These are phyloP conservation scores for Blastosporella zonata DNA, from an alignment of 1,284 basidiomycete genomes.

Conservation along the genomic window DNA sequence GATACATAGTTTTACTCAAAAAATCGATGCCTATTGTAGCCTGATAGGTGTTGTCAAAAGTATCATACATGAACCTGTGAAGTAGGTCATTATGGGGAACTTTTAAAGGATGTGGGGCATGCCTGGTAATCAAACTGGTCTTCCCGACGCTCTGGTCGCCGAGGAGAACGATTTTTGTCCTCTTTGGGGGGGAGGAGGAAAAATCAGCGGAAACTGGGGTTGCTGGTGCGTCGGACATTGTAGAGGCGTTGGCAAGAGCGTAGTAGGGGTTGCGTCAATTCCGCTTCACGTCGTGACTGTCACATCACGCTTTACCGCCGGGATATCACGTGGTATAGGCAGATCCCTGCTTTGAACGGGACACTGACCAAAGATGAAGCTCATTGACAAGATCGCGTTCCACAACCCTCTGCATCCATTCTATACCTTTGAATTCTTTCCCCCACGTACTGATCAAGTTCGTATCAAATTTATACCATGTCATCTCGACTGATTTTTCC, in stretches of 20 bases:
- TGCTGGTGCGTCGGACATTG: constrained; percentile 44
- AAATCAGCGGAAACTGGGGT: constrained; percentile 78
- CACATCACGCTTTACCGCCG: constrained; percentile 8
- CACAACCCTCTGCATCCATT: constrained; percentile 54
- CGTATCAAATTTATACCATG: constrained; percentile 18
- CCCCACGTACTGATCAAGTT: constrained; percentile 88
- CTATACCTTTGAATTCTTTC: constrained; percentile 94
- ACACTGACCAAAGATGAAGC: constrained; percentile 54
- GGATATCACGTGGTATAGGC: constrained; percentile 11
- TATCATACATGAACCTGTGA: constrained; percentile 95
- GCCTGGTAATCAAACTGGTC: constrained; percentile 97
- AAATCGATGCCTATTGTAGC: constrained; percentile 99
- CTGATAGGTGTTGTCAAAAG: constrained; percentile 99
- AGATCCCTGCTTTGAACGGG: not conserved
- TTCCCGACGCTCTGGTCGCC: constrained; percentile 94
- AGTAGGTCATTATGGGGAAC: constrained; percentile 8
- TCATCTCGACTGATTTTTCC: constrained; percentile 15
- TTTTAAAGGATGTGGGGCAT: constrained; percentile 28
- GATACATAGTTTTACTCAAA: constrained; percentile 99
- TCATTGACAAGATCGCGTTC: constrained; percentile 59
- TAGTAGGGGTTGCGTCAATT: not conserved
- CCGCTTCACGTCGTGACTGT: constrained; percentile 7
- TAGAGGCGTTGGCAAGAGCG: constrained; percentile 5
- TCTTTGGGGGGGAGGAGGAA: constrained; percentile 84
- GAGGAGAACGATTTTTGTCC: constrained; percentile 94